Conservation (phyloP, 23 red algal genomes). For the Pyropia yezoensis region DNA sequence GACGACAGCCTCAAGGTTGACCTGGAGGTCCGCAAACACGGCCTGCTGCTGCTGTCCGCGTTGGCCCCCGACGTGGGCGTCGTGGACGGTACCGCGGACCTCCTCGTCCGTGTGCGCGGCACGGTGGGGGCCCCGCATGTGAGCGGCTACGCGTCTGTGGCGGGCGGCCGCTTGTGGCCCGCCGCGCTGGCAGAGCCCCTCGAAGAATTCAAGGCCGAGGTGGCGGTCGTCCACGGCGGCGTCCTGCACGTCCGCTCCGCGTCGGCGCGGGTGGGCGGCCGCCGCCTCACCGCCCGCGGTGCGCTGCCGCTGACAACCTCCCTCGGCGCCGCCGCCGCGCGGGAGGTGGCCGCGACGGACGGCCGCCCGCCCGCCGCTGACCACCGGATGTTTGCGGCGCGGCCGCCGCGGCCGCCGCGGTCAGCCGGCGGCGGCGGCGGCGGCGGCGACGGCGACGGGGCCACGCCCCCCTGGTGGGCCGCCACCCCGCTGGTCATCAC, state of each 20-base stretch:
- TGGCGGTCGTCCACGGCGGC: constrained; percentile 27
- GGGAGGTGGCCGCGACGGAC: neutral
- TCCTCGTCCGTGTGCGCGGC: constrained; percentile 24
- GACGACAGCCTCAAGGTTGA: constrained; percentile 45
- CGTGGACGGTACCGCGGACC: constrained; percentile 27
- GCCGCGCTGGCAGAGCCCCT: constrained; percentile 3
- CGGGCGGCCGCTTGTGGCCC: constrained; percentile 22
- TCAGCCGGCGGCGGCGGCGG: too few relatives aligned
- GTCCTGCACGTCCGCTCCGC: constrained; percentile 10
- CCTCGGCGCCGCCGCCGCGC: neutral
- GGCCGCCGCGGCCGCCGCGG: too few relatives aligned
- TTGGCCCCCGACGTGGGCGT: constrained; percentile 35
- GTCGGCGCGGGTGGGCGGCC: constrained; percentile 19
- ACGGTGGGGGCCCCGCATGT: constrained; percentile 22
- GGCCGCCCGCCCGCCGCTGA: too few relatives aligned
- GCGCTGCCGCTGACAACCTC: constrained; percentile 36
- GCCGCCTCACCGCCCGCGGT: constrained; percentile 14
- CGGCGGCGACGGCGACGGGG: too few relatives aligned
- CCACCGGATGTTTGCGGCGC: too few relatives aligned
- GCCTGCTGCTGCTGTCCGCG: constrained; percentile 40
- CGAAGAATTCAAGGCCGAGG: constrained; percentile 17
- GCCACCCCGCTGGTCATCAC: too few relatives aligned
- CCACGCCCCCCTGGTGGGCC: too few relatives aligned
- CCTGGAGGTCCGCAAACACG: constrained; percentile 40
- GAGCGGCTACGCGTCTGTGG: constrained; percentile 8